phyloP scores from a whole-genome alignment of 257 asterid genomes.

The Solanum clarkiae region DNA sequence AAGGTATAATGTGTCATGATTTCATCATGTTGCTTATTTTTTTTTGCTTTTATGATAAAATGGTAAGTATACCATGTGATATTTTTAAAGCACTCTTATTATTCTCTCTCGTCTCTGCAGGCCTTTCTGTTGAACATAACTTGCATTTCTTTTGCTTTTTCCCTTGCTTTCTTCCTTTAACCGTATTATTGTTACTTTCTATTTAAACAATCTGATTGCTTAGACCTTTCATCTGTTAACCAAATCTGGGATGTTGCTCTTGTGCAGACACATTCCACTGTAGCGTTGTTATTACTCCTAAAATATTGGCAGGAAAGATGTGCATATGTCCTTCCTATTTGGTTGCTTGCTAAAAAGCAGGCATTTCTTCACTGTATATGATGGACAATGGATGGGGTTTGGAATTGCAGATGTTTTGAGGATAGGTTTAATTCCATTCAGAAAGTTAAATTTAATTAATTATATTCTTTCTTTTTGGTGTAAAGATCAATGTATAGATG shows the following conservation, averaged over 20 bases:
- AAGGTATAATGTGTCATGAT: conserved; percentile 34
- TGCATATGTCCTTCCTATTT: not conserved
- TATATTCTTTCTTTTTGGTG: not conserved
- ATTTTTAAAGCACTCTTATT: not conserved
- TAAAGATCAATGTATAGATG: not conserved
- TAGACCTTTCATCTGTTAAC: not conserved
- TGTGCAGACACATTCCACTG: not conserved
- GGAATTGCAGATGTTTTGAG: not conserved
- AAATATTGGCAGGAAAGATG: not conserved
- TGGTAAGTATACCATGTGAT: not conserved
- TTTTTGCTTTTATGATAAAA: not conserved
- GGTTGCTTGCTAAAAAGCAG: not conserved
- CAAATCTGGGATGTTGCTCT: not conserved
- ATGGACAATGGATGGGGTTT: not conserved
- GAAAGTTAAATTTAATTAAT: not conserved
- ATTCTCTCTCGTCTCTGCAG: not conserved
- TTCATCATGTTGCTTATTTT: not conserved
- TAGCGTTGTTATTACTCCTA: not conserved
- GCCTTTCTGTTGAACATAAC: not conserved
- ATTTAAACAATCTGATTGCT: not conserved
- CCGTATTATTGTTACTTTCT: not conserved
- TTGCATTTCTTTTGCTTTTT: not conserved
- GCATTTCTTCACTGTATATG: not conserved
- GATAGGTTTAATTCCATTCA: not conserved
- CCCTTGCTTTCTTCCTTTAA: not conserved